phyloP scores from a whole-genome alignment of 2,329 filamentous ascomycete species.

The Penicillium sp. region DNA sequence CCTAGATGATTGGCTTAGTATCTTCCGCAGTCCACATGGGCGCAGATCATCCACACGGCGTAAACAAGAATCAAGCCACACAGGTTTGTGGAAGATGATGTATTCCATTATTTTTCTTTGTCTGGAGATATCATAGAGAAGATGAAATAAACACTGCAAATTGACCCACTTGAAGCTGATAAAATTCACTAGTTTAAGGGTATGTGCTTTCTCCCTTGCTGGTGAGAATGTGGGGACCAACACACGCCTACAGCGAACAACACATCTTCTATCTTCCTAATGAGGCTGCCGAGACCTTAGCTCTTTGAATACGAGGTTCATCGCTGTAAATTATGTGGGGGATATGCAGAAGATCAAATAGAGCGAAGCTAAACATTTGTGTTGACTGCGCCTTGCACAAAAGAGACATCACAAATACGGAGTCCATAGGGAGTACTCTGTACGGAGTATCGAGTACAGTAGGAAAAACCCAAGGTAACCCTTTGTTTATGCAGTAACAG shows the following conservation, averaged over 20 bases:
- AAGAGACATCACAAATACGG: neutral
- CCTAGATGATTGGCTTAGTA: neutral
- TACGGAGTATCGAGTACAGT: too few relatives aligned
- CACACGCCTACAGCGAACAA: conserved; percentile 2
- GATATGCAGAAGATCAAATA: conserved; percentile 4
- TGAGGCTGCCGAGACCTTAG: neutral
- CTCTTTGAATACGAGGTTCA: neutral
- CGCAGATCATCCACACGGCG: conserved; percentile 4
- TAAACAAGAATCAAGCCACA: conserved; percentile 10
- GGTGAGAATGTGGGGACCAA: conserved; percentile 8
- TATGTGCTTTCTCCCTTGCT: conserved; percentile 5
- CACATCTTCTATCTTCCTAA: neutral
- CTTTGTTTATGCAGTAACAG: neutral
- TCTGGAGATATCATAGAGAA: neutral
- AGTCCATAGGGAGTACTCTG: neutral
- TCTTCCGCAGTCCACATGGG: conserved; percentile 1
- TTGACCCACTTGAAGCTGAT: neutral
- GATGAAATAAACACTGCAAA: neutral
- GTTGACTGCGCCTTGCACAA: conserved; percentile 2
- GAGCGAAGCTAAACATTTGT: neutral
- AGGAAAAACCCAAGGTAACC: neutral
- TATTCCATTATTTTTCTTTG: neutral
- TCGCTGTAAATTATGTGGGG: neutral
- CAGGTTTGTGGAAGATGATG: conserved; percentile 1
- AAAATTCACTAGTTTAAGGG: neutral